Evolutionary conservation across 805 yeast genomes (phyloP), one percentile per base, ranked within the genome.

Genomic region (Saturnispora gosingensis): DNA sequence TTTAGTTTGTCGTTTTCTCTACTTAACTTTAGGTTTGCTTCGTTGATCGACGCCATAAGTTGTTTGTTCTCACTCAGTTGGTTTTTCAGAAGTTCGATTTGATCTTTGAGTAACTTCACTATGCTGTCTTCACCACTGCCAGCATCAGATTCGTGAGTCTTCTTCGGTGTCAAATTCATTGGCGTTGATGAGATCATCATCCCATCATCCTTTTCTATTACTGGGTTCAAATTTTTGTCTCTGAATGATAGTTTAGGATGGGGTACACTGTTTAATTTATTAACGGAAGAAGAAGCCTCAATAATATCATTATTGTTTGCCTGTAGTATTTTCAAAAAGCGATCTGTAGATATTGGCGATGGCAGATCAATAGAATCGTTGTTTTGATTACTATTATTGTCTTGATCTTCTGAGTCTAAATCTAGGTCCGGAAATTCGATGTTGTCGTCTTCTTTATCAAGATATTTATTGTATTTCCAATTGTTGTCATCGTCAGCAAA

Each of bases 381-480:
- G 15, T 30, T 30, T 18, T 38, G 22, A n/a, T 38, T 16, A 38
- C 11, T 38, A 16, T 35, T 15, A 30, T 22, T 24, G 7, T 38
- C 47, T 9, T 49, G 51, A 30, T 50, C 9, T 25, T 25, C 53
- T 3, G 53, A 46, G 5, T 53, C 45, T 9, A 50, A 28, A 27
- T 45, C 35, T 13, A 54, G 40, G 40, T 22, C n/a, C 4, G 57
- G 57, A 18, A 54, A 54, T 16, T 52, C 53, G 18, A 45, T 49
- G 2, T 54, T 44, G 18, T 51, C 49, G 13, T 38, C 42, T 38
- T 38, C 42, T 18, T 38, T 20, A 27, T 28, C 49, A 13, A 27
- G 35, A 27, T 49, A 54, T 22, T 51, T 52, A 25, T 52, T 54
- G 49, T 48, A 54, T 20, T 52, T 50, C 53, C 54, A 54, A 11